phyloP scores from a whole-genome alignment of 495 filamentous ascomycete species.

The Pseudomonodictys pantanalensis region DNA sequence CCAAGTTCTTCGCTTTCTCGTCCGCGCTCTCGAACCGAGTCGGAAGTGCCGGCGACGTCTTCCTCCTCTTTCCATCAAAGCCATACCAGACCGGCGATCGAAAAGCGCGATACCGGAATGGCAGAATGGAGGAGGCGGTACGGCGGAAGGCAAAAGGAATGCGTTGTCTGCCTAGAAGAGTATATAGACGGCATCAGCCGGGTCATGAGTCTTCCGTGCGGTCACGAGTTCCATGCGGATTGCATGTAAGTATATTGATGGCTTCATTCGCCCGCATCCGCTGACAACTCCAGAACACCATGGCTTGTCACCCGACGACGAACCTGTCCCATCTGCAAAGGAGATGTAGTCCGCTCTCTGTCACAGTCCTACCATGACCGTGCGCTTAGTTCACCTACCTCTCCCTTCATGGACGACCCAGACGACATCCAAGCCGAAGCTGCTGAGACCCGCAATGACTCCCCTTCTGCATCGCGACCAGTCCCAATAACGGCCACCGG shows the following conservation, averaged over 20 bases:
- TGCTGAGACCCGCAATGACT: conserved; percentile 43
- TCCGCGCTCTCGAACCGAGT: conserved; percentile 64
- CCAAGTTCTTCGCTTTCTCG: conserved; percentile 54
- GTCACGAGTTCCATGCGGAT: conserved; percentile 94
- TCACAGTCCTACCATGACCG: conserved; percentile 40
- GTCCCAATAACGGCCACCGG: conserved; percentile 16
- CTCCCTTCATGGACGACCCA: conserved; percentile 48
- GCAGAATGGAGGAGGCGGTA: conserved; percentile 74
- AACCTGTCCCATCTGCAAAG: conserved; percentile 97
- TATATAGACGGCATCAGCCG: conserved; percentile 91
- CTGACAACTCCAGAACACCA: too few relatives aligned
- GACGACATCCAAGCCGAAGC: conserved; percentile 49
- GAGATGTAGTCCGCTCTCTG: conserved; percentile 76
- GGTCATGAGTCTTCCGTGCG: conserved; percentile 98
- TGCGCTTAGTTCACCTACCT: conserved; percentile 7
- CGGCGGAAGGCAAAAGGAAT: conserved; percentile 84
- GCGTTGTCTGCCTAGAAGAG: conserved; percentile 96
- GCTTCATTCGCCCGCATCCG: too few relatives aligned
- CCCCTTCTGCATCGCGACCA: conserved; percentile 43
- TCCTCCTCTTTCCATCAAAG: conserved; percentile 28
- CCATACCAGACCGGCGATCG: conserved; percentile 45
- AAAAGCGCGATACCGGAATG: conserved; percentile 50
- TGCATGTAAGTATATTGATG: conserved; percentile 99
- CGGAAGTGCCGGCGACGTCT: conserved; percentile 45
- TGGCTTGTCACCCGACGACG: conserved; percentile 93